These are phyloP conservation scores for Pseudocercospora cruenta DNA, from an alignment of 2,329 filamentous ascomycete species.

Conservation along the genomic window DNA sequence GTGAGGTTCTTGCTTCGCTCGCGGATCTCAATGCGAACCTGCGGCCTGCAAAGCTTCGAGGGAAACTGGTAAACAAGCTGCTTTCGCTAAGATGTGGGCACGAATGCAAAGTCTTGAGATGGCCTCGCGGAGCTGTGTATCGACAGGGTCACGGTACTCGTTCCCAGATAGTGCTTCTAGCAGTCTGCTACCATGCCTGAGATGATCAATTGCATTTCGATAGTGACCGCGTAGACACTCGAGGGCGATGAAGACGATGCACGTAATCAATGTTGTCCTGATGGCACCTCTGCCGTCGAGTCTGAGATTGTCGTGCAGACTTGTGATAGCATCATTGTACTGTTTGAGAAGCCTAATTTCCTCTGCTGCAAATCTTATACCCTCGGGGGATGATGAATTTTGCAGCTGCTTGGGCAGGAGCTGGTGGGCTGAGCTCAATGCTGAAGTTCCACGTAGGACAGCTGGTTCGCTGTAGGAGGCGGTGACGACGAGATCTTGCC, in stretches of 20 bases:
- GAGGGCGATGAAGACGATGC: not conserved
- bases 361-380: not conserved
- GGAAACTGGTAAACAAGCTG: not conserved
- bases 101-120: not conserved
- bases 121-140: not conserved
- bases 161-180: not conserved
- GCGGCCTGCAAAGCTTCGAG: not conserved
- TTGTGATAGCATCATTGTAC: not conserved
- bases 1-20: not conserved
- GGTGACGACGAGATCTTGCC: not conserved
- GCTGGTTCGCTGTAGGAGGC: not conserved
- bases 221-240: not conserved
- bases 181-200: not conserved
- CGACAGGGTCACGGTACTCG: too few relatives aligned
- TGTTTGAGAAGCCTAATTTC: not conserved
- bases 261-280: not conserved
- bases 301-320: not conserved
- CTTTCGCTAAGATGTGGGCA: not conserved
- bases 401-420: not conserved
- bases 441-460: not conserved
- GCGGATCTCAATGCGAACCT: not conserved
- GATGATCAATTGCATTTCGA: not conserved
- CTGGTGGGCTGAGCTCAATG: not conserved
- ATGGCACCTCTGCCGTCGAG: not conserved
- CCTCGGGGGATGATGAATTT: not conserved